phyloP scores from a whole-genome alignment of 306 rosid species.

The Rosa persica region DNA sequence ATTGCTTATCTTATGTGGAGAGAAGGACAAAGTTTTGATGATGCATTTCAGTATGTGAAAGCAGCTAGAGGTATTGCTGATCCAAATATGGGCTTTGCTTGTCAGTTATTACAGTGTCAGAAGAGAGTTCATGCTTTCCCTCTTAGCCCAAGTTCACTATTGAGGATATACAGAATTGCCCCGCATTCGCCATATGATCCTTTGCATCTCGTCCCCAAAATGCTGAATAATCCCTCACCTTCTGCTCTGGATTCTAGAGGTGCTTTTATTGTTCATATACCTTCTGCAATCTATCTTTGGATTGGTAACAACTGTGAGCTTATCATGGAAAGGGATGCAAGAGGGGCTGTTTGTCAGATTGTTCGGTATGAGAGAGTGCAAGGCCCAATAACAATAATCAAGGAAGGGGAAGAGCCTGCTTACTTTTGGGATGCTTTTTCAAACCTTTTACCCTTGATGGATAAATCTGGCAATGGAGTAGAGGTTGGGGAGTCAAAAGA shows the following conservation, averaged over 20 bases:
- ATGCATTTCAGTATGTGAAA: constrained; percentile 98
- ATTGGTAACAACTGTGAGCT: constrained; percentile 77
- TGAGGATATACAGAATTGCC: constrained; percentile 91
- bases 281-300: constrained; percentile 90
- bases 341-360: constrained; percentile 94
- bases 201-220: constrained; percentile 94
- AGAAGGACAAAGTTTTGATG: constrained; percentile 99
- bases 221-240: constrained; percentile 77
- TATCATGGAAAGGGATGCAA: constrained; percentile 96
- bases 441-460: constrained; percentile 77
- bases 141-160: constrained; percentile 95
- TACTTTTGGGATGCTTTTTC: constrained; percentile 84
- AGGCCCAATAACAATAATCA: constrained; percentile 59
- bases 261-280: constrained; percentile 76
- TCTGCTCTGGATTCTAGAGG: constrained; percentile 92
- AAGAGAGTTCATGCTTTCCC: constrained; percentile 98
- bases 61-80: constrained; percentile 99
- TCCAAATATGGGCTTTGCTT: constrained; percentile 99
- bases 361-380: constrained; percentile 92
- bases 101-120: constrained; percentile 95
- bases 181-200: constrained; percentile 98
- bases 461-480: constrained; percentile 45
- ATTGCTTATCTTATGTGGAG: constrained; percentile 99
- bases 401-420: constrained; percentile 80
- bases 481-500: constrained; percentile 36